A percentile compares a stretch with the other conserved stretches of the same genome.
phyloP scores from a whole-genome alignment of 495 filamentous ascomycete genomes.

The Xanthoparmelia taractica region DNA sequence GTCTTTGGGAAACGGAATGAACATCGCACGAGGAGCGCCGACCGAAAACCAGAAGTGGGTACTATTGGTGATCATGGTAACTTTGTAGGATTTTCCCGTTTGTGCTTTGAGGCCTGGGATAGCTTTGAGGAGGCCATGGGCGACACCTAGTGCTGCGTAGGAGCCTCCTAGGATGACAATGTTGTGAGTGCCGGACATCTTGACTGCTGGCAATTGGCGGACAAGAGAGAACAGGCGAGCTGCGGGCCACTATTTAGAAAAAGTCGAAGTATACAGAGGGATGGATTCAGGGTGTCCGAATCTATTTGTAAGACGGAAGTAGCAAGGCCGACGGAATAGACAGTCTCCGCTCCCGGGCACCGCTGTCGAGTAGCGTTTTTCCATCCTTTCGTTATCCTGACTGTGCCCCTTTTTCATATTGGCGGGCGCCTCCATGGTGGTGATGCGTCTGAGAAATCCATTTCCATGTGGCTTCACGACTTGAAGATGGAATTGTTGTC shows the following conservation, averaged over 20 bases:
- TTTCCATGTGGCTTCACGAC: too few species aligned
- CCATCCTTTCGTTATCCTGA: too few species aligned
- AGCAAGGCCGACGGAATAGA: not conserved
- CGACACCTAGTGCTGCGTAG: conserved; percentile 42
- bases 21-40: conserved; percentile 47
- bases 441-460: too few species aligned
- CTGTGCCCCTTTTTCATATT: too few species aligned
- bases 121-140: conserved; percentile 45
- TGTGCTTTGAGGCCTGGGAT: conserved; percentile 25
- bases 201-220: conserved; percentile 1
- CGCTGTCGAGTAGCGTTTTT: not conserved
- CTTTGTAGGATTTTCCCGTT: conserved; percentile 27
- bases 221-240: not conserved
- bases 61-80: conserved; percentile 40
- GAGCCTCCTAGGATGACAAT: conserved; percentile 50
- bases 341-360: not conserved
- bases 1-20: conserved; percentile 37
- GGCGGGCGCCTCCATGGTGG: too few species aligned
- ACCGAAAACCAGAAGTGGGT: conserved; percentile 52
- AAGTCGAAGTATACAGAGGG: not conserved
- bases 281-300: not conserved
- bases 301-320: not conserved
- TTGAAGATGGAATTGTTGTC: too few species aligned
- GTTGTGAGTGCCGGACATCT: conserved; percentile 23
- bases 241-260: not conserved